Base-by-base conservation (phyloP, 2,329 filamentous ascomycete genomes). In the Colletotrichum australisinense region DNA sequence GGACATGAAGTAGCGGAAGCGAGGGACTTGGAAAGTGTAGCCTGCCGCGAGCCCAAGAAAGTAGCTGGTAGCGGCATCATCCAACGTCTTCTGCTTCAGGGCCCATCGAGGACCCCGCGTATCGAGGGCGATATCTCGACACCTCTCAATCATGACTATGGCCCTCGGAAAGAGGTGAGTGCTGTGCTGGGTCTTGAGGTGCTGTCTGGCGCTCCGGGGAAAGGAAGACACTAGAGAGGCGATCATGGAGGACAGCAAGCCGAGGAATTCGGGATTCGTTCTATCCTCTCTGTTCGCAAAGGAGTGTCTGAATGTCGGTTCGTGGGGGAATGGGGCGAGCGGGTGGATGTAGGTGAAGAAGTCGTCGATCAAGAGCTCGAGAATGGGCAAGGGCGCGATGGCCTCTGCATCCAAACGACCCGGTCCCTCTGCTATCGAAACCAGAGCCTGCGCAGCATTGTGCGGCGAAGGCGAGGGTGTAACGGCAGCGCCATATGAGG, bases 271-370 rank as follows among this genome's bases (percentile, higher is more conserved):
- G 11, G 90, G 89, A 75, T 90, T 91, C 7, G 86, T 88, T 65
- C 91, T 86, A 79, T 95, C 93, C 78, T 93, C 90, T 42, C 93
- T 87, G 67, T 88, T 88, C 8, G 87, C 87, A 80, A 94, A 93
- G 1, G 91, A 91, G 74, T 91, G 88, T 26, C 93, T 89, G 80
- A 95, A 95, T 4, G 92, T 93, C 0, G 93, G 93, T 79, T 95
- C 93, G 80, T 95, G 93, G 0, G 93, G 93, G 70, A 95, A 95
- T 0, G 93, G 93, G 71, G 90, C 90, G 9, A 95, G 87, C 1
- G 93, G 93, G 77, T 95, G 93, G 66, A 95, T 92, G 80, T 95
- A 95, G 22, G 92, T 94, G 83, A 95, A 95, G 86, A 94, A 95
- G 83, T 95, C 93, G 80, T 95, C 92, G 70, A 95, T 89, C 19